A percentile compares a stretch with the other conserved stretches of the same genome.
These are phyloP conservation scores for Lichtheimia ornata DNA, from an alignment of 371 early-diverging fungal species.

Conservation along the genomic window DNA sequence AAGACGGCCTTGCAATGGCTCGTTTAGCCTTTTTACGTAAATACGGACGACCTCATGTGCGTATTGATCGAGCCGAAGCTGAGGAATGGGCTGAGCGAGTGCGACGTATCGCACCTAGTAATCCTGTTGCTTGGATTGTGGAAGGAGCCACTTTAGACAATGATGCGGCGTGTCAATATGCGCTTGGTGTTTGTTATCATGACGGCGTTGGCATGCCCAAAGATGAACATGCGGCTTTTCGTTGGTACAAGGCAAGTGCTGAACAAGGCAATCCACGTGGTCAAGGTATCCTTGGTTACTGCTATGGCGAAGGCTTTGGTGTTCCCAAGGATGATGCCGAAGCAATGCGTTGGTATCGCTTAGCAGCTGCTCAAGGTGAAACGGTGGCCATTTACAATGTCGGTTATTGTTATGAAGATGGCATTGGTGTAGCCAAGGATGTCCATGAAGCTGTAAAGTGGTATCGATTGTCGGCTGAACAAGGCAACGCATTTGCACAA, in stretches of 20 bases:
- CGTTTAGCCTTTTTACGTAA: constrained; percentile 75
- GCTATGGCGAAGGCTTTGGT: constrained; percentile 84
- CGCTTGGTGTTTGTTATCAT: constrained; percentile 73
- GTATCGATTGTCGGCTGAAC: constrained; percentile 72
- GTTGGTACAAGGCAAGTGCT: constrained; percentile 65
- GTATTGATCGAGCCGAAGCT: constrained; percentile 72
- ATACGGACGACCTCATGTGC: constrained; percentile 76
- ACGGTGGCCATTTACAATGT: constrained; percentile 81
- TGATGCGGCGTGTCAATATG: constrained; percentile 52
- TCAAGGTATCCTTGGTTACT: constrained; percentile 70
- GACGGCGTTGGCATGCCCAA: constrained; percentile 66
- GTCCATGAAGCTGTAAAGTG: constrained; percentile 70
- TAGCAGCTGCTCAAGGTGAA: constrained; percentile 65
- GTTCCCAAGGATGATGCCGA: constrained; percentile 64
- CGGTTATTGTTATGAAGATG: constrained; percentile 84
- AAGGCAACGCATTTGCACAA: constrained; percentile 81
- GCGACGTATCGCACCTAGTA: constrained; percentile 18
- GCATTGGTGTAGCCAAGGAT: constrained; percentile 72
- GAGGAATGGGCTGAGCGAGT: constrained; percentile 59
- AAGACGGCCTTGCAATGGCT: constrained; percentile 58
- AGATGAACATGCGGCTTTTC: constrained; percentile 57
- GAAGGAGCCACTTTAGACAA: constrained; percentile 27
- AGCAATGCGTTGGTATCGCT: constrained; percentile 74
- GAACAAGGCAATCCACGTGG: constrained; percentile 66
- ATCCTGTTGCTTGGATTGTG: constrained; percentile 13